Evolutionary conservation across 352 stramenopile genomes (phyloP).

Genomic region (Phytopythium delawarense): DNA sequence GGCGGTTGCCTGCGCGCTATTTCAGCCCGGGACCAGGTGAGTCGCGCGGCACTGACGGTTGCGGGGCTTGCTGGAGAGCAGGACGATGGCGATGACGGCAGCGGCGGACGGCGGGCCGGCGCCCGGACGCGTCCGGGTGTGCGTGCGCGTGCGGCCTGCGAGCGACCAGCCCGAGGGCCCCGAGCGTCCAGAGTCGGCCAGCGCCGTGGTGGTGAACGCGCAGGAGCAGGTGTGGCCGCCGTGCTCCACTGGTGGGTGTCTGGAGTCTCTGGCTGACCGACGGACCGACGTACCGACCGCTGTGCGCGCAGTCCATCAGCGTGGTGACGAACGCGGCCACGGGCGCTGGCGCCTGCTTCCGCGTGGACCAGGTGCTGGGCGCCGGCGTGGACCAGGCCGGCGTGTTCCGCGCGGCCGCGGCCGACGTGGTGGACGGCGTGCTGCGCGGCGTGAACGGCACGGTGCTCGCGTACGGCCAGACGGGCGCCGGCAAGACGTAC

Average conservation of each 20-base stretch:
- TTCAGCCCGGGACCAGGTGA: neutral
- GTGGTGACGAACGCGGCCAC: conserved; percentile 50
- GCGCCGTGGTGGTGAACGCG: conserved; percentile 38
- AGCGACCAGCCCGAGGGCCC: conserved; percentile 5
- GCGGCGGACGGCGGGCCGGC: conserved; percentile 14
- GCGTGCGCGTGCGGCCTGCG: conserved; percentile 53
- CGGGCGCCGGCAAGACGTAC: conserved; percentile 69
- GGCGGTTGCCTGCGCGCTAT: neutral
- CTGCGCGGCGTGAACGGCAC: conserved; percentile 73
- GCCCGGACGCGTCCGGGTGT: conserved; percentile 62
- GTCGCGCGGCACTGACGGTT: neutral
- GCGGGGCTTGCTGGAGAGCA: neutral
- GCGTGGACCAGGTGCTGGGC: conserved; percentile 59
- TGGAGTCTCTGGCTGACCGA: neutral
- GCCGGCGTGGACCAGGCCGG: conserved; percentile 38
- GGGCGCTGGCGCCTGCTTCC: conserved; percentile 52
- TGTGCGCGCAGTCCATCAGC: conserved; percentile 37
- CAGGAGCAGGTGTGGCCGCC: conserved; percentile 31
- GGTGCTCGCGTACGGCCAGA: conserved; percentile 74
- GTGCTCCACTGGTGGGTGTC: no score
- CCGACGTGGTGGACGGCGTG: conserved; percentile 57
- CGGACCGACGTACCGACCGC: neutral
- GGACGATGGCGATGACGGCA: neutral
- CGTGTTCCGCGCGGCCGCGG: conserved; percentile 37
- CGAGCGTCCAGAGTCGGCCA: conserved; percentile 4